Evolutionary conservation across 2,329 filamentous ascomycete species (phyloP).

Genomic region (Cladorrhinum sp.): DNA sequence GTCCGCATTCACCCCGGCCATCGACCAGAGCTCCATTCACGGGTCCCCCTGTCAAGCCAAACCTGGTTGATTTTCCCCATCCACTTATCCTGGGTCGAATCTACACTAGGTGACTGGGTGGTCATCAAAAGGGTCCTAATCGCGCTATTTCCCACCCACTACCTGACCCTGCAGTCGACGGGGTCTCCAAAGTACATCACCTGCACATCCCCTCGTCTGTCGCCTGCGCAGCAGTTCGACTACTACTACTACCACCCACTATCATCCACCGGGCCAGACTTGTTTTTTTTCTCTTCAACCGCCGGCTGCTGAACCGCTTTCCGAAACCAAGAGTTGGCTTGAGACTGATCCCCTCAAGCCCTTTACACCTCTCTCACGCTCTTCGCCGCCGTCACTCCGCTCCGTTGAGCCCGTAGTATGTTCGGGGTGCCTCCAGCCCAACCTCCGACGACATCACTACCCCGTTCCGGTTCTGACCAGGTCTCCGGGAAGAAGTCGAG

Average conservation of each 20-base stretch:
- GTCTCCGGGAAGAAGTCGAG: slow-evolving; percentile 14
- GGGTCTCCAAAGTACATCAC: not conserved
- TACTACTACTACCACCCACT: not conserved
- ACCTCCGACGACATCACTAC: slow-evolving; percentile 17
- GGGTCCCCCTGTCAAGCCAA: not conserved
- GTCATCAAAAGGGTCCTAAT: not conserved
- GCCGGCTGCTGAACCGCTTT: not conserved
- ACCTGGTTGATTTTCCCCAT: too few relatives aligned
- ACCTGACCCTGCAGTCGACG: not conserved
- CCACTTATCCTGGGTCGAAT: too few relatives aligned
- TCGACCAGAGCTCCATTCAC: not conserved
- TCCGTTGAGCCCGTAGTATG: slow-evolving; percentile 22
- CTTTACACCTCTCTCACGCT: slow-evolving; percentile 1
- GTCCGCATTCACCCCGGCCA: not conserved
- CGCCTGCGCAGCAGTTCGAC: not conserved
- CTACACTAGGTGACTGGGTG: too few relatives aligned
- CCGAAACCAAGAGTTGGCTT: slow-evolving; percentile 31
- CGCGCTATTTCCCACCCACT: not conserved
- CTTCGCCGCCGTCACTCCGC: not conserved
- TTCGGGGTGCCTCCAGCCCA: slow-evolving; percentile 18
- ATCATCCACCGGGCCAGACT: not conserved
- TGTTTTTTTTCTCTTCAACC: not conserved
- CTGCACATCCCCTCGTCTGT: not conserved
- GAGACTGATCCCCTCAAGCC: slow-evolving; percentile 32
- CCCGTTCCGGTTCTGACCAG: slow-evolving; percentile 20